phyloP scores from a whole-genome alignment of 108 stramenopile genomes.

The Schizochytrium sp. region DNA sequence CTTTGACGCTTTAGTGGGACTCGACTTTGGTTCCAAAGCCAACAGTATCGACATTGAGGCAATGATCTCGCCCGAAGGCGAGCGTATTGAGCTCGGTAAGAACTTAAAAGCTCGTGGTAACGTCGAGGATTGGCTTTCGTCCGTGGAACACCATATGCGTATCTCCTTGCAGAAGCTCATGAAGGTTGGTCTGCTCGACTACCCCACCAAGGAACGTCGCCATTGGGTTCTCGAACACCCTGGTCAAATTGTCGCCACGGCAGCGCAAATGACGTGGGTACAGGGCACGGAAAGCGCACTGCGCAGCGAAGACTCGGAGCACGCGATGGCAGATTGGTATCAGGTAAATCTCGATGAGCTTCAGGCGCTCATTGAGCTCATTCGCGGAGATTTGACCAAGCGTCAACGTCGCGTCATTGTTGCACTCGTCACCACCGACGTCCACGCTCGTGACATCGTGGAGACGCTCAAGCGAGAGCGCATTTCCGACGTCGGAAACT shows the following conservation, averaged over 20 bases:
- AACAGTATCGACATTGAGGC: slow-evolving; percentile 47
- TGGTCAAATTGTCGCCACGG: slow-evolving; percentile 56
- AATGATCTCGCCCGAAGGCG: slow-evolving; percentile 53
- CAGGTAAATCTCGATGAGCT: slow-evolving; percentile 39
- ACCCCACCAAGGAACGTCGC: slow-evolving; percentile 30
- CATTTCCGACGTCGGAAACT: slow-evolving; percentile 32
- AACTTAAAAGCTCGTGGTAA: slow-evolving; percentile 56
- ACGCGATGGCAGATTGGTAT: slow-evolving; percentile 41
- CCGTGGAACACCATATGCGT: slow-evolving; percentile 47
- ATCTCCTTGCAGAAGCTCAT: slow-evolving; percentile 37
- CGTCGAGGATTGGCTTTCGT: slow-evolving; percentile 57
- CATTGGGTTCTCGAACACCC: slow-evolving; percentile 50
- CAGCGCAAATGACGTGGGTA: slow-evolving; percentile 56
- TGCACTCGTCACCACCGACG: slow-evolving; percentile 60
- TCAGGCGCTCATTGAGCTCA: slow-evolving; percentile 48
- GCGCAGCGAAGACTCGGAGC: slow-evolving; percentile 21
- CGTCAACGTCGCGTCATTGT: slow-evolving; percentile 51
- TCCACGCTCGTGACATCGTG: slow-evolving; percentile 65
- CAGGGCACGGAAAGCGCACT: slow-evolving; percentile 48
- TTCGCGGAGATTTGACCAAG: slow-evolving; percentile 46
- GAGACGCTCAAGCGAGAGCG: slow-evolving; percentile 45
- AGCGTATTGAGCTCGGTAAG: slow-evolving; percentile 45
- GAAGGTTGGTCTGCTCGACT: slow-evolving; percentile 52
- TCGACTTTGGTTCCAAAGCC: slow-evolving; percentile 48
- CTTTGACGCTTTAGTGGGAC: slow-evolving; percentile 57